Percentiles rank a stretch among this genome's conserved stretches.
phyloP scores from a whole-genome alignment of 805 yeast genomes.

The Dipodascus geniculatus region DNA sequence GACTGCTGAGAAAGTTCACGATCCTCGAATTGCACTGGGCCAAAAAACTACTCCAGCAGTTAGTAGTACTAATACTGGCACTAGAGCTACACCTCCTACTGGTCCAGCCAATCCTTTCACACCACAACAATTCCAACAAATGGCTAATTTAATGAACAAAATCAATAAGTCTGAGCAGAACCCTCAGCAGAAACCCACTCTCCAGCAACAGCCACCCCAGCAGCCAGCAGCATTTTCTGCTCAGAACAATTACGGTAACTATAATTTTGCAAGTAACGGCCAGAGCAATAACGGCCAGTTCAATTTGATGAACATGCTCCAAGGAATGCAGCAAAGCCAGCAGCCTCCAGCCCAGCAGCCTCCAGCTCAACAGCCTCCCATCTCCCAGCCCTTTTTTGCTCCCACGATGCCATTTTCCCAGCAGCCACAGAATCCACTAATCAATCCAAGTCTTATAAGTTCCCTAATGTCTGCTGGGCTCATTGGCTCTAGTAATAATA shows the following conservation, averaged over 20 bases:
- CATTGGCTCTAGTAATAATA: constrained; percentile 3
- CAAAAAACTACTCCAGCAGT: constrained; percentile 8
- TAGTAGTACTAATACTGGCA: neutral
- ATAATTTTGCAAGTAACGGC: neutral
- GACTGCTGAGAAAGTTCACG: constrained; percentile 9
- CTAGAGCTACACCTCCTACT: constrained; percentile 5
- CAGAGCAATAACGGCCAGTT: neutral
- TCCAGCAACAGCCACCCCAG: constrained; percentile 3
- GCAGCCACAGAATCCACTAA: neutral
- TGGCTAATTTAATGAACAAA: constrained; percentile 2
- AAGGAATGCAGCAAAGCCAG: neutral
- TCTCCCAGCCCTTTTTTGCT: neutral
- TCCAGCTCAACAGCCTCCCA: neutral
- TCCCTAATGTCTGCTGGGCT: constrained; percentile 21
- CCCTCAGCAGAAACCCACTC: constrained; percentile 4
- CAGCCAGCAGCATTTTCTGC: constrained; percentile 2
- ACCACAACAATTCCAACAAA: constrained; percentile 5
- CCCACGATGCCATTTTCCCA: neutral
- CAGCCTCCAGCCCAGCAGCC: neutral
- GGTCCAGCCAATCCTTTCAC: constrained; percentile 1
- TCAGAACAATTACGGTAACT: neutral
- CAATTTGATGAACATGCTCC: neutral
- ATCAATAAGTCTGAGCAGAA: constrained; percentile 1
- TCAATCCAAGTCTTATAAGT: constrained; percentile 11
- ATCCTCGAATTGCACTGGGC: constrained; percentile 10